Evolutionary conservation across 2,329 filamentous ascomycete genomes (phyloP).

Genomic region (Clathrospora elynae): DNA sequence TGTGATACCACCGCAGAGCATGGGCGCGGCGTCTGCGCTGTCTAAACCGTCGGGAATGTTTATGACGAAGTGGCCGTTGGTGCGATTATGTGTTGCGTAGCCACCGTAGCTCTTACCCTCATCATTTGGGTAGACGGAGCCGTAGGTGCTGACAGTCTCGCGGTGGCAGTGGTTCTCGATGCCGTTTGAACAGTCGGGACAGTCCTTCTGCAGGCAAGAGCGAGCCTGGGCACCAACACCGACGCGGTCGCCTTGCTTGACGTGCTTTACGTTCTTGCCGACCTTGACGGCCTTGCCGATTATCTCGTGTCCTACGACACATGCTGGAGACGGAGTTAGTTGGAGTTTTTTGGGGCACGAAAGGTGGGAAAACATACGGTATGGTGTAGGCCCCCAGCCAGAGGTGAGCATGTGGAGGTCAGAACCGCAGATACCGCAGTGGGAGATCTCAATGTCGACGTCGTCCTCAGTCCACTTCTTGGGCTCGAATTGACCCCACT

Average conservation of each 20-base stretch:
- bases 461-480: constrained; percentile 70
- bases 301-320: constrained; percentile 51
- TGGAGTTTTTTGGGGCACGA: neutral
- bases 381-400: constrained; percentile 46
- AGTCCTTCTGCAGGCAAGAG: constrained; percentile 51
- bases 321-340: constrained; percentile 49
- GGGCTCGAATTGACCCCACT: constrained; percentile 55
- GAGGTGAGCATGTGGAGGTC: constrained; percentile 44
- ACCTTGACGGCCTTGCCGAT: constrained; percentile 48
- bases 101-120: constrained; percentile 66
- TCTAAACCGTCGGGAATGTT: constrained; percentile 76
- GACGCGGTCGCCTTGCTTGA: constrained; percentile 66
- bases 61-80: constrained; percentile 73
- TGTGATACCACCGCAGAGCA: constrained; percentile 84
- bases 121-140: constrained; percentile 56
- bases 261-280: constrained; percentile 53
- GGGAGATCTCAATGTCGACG: constrained; percentile 49
- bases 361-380: constrained; percentile 15
- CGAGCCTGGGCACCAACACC: constrained; percentile 57
- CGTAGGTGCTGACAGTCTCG: constrained; percentile 51
- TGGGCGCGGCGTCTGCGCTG: constrained; percentile 68
- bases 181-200: constrained; percentile 54
- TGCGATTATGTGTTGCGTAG: constrained; percentile 68
- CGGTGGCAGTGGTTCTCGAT: constrained; percentile 57
- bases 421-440: constrained; percentile 45